Evolutionary conservation across 2,329 filamentous ascomycete species (phyloP).

Genomic region (Stenocarpella maydis): DNA sequence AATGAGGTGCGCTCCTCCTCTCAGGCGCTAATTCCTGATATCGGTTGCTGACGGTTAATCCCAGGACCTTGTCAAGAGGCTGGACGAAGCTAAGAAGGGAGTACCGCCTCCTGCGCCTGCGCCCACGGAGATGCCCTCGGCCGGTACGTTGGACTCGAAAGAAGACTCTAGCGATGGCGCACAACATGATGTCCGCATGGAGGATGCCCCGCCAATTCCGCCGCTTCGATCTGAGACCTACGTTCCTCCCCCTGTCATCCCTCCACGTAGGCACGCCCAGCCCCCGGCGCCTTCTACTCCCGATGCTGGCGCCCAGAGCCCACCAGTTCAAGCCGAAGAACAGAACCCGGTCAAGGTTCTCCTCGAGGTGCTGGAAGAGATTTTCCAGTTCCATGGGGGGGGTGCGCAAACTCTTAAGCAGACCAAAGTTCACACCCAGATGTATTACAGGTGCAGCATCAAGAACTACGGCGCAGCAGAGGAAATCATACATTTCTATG

Average conservation of each 20-base stretch:
- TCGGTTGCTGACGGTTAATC: conserved; percentile 33
- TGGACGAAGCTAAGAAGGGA: conserved; percentile 23
- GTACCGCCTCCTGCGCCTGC: neutral
- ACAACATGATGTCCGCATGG: conserved; percentile 41
- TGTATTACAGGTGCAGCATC: conserved; percentile 53
- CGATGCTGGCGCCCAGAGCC: neutral
- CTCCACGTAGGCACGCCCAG: neutral
- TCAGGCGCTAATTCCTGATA: conserved; percentile 19
- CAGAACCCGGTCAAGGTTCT: conserved; percentile 33
- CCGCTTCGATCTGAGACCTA: conserved; percentile 34
- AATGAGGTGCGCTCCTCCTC: neutral
- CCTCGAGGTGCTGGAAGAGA: conserved; percentile 39
- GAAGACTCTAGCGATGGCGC: conserved; percentile 34
- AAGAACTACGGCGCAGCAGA: conserved; percentile 45
- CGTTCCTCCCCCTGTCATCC: conserved; percentile 18
- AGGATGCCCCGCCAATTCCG: conserved; percentile 38
- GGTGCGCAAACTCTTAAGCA: conserved; percentile 41
- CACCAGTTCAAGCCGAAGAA: conserved; percentile 5
- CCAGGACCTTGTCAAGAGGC: conserved; percentile 34
- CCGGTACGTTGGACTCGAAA: conserved; percentile 35
- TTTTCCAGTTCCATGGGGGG: conserved; percentile 43
- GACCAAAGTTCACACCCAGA: conserved; percentile 43
- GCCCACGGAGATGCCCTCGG: conserved; percentile 30
- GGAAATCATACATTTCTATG: conserved; percentile 56
- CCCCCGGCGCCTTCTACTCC: neutral